Evolutionary conservation across 2,329 filamentous ascomycete species (phyloP), one percentile per base, ranked within the genome.

Genomic region (Cladobotryum protrusum): DNA sequence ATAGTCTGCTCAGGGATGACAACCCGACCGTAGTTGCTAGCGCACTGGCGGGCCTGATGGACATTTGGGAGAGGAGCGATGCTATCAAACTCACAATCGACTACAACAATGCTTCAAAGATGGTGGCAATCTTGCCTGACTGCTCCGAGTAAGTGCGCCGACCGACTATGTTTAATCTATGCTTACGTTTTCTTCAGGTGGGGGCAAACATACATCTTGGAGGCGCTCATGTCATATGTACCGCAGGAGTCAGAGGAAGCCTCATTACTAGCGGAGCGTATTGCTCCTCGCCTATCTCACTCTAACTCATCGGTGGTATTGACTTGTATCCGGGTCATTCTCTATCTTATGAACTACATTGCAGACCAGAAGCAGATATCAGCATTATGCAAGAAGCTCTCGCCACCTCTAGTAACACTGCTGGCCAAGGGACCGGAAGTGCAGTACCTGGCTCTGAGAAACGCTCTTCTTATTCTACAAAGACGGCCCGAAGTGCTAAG

Each of bases 341-440:
- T 99, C 45, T 99, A 99, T 64, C 78, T 99, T 52, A 93, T 97
- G 89, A 99, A 99, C 73, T 99, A 99, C 72, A 96, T 99, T 61
- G 79, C 86, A 47, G 91, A 96, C 60, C 82, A 93, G 64, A 93
- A 89, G 69, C 87, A 95, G 58, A 88, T 96, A 55, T 84, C 87
- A 4, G 82, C 85, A 1, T 74, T 99, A 36, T 96, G 90, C 68
- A 84, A 87, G 60, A 99, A 97, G 70, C 78, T 99, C 11, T 97
- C 93, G 6, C 93, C 93, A 13, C 93, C 93, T 3, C 78, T 99
- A 4, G 92, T 99, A 32, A 99, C 93, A 1, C 77, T 99, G 8
- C 79, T 99, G 19, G 93, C 92, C 46, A 99, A 99, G 70, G 92
- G 92, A 0, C 89, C 93, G 1, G 93, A 99, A 66, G 93, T 99